Base-by-base conservation (phyloP, 1,139 yeast species). In the Ogataea hybrid region DNA sequence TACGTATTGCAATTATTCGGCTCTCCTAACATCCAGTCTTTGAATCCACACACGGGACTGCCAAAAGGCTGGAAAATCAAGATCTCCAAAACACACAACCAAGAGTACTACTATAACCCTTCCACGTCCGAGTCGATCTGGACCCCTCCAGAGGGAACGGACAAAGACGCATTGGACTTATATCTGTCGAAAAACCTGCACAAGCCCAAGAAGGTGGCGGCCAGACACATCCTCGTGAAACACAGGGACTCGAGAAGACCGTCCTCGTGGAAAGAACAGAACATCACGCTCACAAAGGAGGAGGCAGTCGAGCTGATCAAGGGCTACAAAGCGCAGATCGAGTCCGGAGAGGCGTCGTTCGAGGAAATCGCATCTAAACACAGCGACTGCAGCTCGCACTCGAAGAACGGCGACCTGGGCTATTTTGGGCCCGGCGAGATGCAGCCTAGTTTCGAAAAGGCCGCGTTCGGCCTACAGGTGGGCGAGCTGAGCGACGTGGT, bases 361-460 rank as follows among this genome's bases (percentile, higher is more conserved):
- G 76, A 77, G 32, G 86, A 85, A 35, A 66, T 90, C 51, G 97
- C 97, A 0, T 62, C 71, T 37, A 77, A 89, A 4, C 95, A 88
- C 59, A 84, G 95, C 50, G 98, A 92, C 62, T 89, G 97, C 63
- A 77, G 86, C 17, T 84, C 95, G 8, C 95, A 86, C 54, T 71
- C 84, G 35, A 81, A 87, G 57, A 89, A 89, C 21, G 98, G 98
- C 33, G 98, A 92, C 62, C 71, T 92, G 56, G 98, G 98, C 0
- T 80, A 69, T 60, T 92, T 92, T 60, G 88, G 86, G 18, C 79
- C 75, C 46, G 96, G 96, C 28, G 90, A 84, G 57, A 92, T 92
- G 98, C 97, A 92, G 62, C 96, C 96, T 35, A 70, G 83, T 45
- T 92, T 92, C 59, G 98, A 92, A 62, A 81, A 81, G 47, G 95